Base-by-base conservation (phyloP, 345 rosid species). In the Tarenaya hassleriana region DNA sequence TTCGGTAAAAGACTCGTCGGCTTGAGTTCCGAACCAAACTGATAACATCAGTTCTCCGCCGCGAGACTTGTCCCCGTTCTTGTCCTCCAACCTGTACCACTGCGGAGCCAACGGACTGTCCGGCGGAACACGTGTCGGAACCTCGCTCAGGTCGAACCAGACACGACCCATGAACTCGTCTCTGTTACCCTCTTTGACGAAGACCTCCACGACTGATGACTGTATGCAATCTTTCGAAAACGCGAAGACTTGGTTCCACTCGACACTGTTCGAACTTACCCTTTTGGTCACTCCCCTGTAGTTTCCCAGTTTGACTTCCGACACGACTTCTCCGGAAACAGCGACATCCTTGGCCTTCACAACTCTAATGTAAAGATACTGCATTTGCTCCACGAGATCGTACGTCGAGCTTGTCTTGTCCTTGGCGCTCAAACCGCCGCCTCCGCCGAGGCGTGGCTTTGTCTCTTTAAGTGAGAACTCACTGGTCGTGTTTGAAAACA, bases 361-460 rank as follows among this genome's bases (percentile, higher is more conserved):
- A 0, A 84, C 71, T 52, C 74, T 73, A n/a, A 81, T 76, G 47
- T 81, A 84, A 58, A 81, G 77, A 52, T 79, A 81, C 66, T 81
- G 79, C 86, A 84, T 81, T 75, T 79, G 88, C 73, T 84, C 94
- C 4, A 81, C 88, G 29, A 84, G 78, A 58, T 84, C 94, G 50
- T 84, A 84, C 16, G 88, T 81, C 7, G 88, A 74, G 41, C 82
- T 69, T 7, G 75, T 75, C 61, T 84, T 81, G 67, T 79, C 85
- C 65, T 64, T 83, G 69, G 61, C 45, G 53, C 60, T 65, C 14
- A 78, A 74, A 12, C 83, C 80, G 33, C 64, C 64, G 16, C 76
- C 75, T 10, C 84, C 88, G n/a, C 89, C 83, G 5, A 84, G 88
- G 60, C 70, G 69, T 5, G 94, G 86, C 33, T 69, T 81, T 12